Conservation (phyloP, 345 rosid species). For the Triadica sebifera region DNA sequence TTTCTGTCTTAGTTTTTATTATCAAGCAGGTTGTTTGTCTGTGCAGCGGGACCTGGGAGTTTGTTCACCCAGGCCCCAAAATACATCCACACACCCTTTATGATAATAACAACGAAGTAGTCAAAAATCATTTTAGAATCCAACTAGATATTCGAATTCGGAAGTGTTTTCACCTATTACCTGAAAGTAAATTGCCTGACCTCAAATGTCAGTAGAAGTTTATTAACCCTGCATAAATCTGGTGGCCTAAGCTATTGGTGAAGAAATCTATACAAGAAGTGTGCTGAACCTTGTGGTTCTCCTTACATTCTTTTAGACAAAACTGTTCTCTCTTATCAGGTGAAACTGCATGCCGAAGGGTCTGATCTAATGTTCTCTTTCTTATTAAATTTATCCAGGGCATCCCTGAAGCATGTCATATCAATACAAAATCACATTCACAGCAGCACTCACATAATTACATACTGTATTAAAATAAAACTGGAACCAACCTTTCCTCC, state of each 20-base stretch:
- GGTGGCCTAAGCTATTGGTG: neutral
- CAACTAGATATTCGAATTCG: neutral
- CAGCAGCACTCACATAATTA: neutral
- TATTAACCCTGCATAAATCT: neutral
- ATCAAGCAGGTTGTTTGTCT: neutral
- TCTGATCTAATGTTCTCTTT: neutral
- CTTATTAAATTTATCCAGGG: neutral
- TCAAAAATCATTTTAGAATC: neutral
- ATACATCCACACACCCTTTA: neutral
- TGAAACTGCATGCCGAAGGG: neutral
- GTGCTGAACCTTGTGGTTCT: neutral
- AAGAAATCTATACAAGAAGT: neutral
- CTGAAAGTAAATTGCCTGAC: neutral
- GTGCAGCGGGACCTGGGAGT: neutral
- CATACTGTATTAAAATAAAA: slow-evolving; percentile 6
- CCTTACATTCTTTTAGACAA: neutral
- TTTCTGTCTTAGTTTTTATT: neutral
- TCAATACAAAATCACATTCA: neutral
- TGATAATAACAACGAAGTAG: neutral
- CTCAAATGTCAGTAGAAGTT: neutral
- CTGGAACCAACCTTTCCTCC: slow-evolving; percentile 74
- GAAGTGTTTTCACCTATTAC: neutral
- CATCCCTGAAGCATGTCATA: neutral
- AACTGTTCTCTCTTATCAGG: neutral
- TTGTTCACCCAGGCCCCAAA: neutral